A percentile compares a stretch with the other conserved stretches of the same genome.
phyloP scores from a whole-genome alignment of 768 basidiomycete species.

The Coprinopsis cinerea region DNA sequence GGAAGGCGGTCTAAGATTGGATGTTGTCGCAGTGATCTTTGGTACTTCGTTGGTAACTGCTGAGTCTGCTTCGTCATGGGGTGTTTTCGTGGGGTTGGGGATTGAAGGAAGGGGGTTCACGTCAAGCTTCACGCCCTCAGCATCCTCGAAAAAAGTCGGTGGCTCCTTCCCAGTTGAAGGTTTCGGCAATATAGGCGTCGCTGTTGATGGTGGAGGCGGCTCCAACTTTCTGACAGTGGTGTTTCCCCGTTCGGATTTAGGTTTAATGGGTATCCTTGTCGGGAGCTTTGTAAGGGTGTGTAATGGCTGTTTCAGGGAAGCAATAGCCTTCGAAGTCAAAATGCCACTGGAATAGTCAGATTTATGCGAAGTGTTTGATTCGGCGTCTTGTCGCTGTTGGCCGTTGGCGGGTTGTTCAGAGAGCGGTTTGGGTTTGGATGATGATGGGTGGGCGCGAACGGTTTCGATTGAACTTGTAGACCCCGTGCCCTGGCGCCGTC shows the following conservation, averaged over 20 bases:
- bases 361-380: neutral
- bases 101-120: neutral
- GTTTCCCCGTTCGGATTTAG: too few relatives aligned
- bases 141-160: neutral
- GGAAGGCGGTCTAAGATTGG: neutral
- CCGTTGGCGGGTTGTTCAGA: neutral
- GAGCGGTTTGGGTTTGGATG: neutral
- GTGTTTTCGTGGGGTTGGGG: neutral
- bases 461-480: slow-evolving; percentile 11
- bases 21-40: neutral
- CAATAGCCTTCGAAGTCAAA: too few relatives aligned
- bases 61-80: too few relatives aligned
- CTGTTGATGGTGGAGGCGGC: neutral
- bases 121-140: neutral
- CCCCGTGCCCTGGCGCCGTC: slow-evolving; percentile 13
- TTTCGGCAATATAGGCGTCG: neutral
- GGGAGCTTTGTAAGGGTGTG: neutral
- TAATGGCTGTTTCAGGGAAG: neutral
- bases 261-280: neutral
- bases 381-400: neutral
- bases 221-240: too few relatives aligned
- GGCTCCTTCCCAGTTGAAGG: neutral
- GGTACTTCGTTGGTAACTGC: neutral
- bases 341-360: too few relatives aligned
- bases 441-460: slow-evolving; percentile 10